A percentile compares a stretch with the other conserved stretches of the same genome.
These are phyloP conservation scores for Rhododendron ovatum DNA, from an alignment of 148 eudicot genomes.

Conservation along the genomic window DNA sequence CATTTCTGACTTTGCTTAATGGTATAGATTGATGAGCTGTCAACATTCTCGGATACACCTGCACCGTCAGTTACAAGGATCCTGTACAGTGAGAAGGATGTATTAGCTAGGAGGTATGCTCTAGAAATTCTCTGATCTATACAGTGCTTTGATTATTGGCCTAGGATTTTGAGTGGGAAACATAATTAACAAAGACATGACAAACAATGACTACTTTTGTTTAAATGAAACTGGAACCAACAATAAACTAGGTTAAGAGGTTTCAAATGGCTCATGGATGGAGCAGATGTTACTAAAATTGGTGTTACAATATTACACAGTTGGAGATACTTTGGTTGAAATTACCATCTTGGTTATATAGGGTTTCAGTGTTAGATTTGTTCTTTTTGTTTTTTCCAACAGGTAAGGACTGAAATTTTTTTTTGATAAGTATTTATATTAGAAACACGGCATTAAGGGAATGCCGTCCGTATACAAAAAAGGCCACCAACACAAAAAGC, in stretches of 20 bases:
- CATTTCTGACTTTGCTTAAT: not conserved
- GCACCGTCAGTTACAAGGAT: constrained; percentile 92
- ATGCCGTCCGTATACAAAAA: no score
- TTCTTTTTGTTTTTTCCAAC: no score
- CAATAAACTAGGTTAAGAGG: not conserved
- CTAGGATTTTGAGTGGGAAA: not conserved
- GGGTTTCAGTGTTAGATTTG: not conserved
- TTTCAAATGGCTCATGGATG: not conserved
- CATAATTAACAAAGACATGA: not conserved
- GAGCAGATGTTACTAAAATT: not conserved
- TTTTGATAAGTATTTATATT: no score
- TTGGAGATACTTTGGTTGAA: not conserved
- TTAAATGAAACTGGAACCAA: not conserved
- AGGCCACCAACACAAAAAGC: no score
- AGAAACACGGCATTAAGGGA: no score
- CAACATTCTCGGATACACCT: constrained; percentile 84
- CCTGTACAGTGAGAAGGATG: constrained; percentile 80
- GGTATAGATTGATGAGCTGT: constrained; percentile 76
- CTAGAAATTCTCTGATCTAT: not conserved
- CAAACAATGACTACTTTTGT: not conserved
- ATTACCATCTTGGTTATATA: not conserved
- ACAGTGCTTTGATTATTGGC: not conserved
- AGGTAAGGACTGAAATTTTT: no score
- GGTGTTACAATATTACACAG: not conserved
- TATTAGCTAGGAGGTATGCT: constrained; percentile 71